phyloP scores from a whole-genome alignment of 305 asterid genomes.

The Fraxinus sp. region DNA sequence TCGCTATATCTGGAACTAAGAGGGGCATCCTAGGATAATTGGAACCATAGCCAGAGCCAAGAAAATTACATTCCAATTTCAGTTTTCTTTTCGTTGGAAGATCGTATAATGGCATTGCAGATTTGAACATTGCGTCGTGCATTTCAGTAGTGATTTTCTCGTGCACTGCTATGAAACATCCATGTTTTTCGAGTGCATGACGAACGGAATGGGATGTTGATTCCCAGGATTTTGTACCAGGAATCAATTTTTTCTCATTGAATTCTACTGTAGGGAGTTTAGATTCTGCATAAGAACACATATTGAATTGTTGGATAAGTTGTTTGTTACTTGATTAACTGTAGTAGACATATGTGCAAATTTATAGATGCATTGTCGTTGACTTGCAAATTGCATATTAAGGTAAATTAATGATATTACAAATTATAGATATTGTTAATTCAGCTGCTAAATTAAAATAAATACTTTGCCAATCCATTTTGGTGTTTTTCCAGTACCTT shows the following conservation, averaged over 20 bases:
- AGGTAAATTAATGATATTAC: neutral
- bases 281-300: constrained; percentile 23
- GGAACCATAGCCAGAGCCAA: constrained; percentile 40
- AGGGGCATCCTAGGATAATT: constrained; percentile 33
- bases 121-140: constrained; percentile 19
- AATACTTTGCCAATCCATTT: neutral
- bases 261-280: constrained; percentile 39
- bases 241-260: constrained; percentile 18
- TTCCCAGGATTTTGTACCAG: constrained; percentile 32
- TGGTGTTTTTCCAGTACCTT: neutral
- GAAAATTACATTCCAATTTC: constrained; percentile 20
- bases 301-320: neutral
- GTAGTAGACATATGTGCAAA: neutral
- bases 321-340: neutral
- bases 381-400: neutral
- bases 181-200: constrained; percentile 42
- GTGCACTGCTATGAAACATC: constrained; percentile 37
- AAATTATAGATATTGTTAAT: neutral
- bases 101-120: constrained; percentile 29
- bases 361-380: neutral
- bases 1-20: too few species aligned
- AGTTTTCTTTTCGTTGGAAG: constrained; percentile 38
- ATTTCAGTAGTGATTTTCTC: constrained; percentile 20
- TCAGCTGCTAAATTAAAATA: neutral
- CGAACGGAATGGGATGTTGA: constrained; percentile 36